Percentiles rank a stretch among this genome's conserved stretches.
Evolutionary conservation across 441 rosid genomes (phyloP).

Genomic region (Pelargonium cotyledonis): DNA sequence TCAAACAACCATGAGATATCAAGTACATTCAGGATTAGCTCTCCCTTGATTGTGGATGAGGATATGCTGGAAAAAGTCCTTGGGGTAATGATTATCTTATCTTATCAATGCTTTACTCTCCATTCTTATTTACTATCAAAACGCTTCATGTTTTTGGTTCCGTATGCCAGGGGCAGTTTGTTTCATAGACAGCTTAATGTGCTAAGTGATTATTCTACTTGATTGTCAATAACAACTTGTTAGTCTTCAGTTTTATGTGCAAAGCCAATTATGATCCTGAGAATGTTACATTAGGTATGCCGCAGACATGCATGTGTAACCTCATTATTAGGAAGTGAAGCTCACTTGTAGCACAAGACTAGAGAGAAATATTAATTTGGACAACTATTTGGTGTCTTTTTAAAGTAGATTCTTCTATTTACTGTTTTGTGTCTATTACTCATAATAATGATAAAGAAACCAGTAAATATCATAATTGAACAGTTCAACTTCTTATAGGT

Average conservation of each 20-base stretch:
- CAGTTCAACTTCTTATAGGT: too few relatives aligned
- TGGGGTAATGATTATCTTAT: constrained; percentile 48
- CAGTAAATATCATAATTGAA: too few relatives aligned
- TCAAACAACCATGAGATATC: constrained; percentile 72
- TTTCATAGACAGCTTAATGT: constrained; percentile 6
- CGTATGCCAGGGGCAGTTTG: neutral
- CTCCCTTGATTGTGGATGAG: constrained; percentile 79
- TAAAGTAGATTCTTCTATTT: too few relatives aligned
- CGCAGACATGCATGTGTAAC: neutral
- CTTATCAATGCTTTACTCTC: neutral
- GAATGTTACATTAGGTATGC: too few relatives aligned
- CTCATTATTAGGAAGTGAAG: neutral
- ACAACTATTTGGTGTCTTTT: too few relatives aligned
- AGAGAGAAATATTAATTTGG: too few relatives aligned
- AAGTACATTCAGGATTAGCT: constrained; percentile 54
- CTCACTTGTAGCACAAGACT: too few relatives aligned
- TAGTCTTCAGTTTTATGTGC: neutral
- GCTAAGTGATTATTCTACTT: neutral
- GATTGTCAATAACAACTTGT: neutral
- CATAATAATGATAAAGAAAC: too few relatives aligned
- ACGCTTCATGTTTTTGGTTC: neutral
- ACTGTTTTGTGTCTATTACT: too few relatives aligned
- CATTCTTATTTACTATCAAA: neutral
- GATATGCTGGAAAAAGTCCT: constrained; percentile 82
- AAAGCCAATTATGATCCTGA: too few relatives aligned